Evolutionary conservation across 2,329 filamentous ascomycete species (phyloP).

Genomic region (Pseudodiploospora longispora): DNA sequence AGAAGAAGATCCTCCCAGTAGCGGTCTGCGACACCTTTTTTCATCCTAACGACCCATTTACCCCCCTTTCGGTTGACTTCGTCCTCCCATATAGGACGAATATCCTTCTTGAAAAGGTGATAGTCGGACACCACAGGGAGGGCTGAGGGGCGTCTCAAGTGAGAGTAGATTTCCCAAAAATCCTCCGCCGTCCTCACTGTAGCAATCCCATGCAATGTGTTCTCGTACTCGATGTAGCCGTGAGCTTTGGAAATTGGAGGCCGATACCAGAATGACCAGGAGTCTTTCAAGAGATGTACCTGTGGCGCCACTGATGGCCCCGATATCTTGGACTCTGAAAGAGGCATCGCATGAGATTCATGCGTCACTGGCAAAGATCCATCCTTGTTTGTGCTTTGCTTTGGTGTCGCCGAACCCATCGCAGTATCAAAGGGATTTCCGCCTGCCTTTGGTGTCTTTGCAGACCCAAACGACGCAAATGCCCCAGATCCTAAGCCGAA

Average conservation of each 20-base stretch:
- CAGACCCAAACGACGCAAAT: slow-evolving; percentile 78
- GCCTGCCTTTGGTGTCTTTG: slow-evolving; percentile 80
- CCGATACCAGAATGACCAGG: slow-evolving; percentile 96
- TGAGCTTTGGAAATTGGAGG: slow-evolving; percentile 95
- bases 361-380: slow-evolving; percentile 20
- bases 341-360: slow-evolving; percentile 33
- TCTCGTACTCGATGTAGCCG: slow-evolving; percentile 82
- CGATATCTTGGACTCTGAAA: slow-evolving; percentile 32
- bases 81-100: slow-evolving; percentile 97
- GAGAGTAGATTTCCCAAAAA: slow-evolving; percentile 82
- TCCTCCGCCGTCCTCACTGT: slow-evolving; percentile 76
- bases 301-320: slow-evolving; percentile 31
- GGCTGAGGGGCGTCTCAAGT: slow-evolving; percentile 80
- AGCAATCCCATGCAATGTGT: slow-evolving; percentile 83
- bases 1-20: slow-evolving; percentile 95
- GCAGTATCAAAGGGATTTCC: slow-evolving; percentile 73
- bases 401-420: slow-evolving; percentile 38
- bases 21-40: slow-evolving; percentile 93
- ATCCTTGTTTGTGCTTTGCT: slow-evolving; percentile 24
- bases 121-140: slow-evolving; percentile 94
- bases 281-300: slow-evolving; percentile 60
- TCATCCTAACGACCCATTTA: slow-evolving; percentile 94
- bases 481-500: slow-evolving; percentile 93
- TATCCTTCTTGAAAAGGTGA: slow-evolving; percentile 94
- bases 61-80: slow-evolving; percentile 93